phyloP scores from a whole-genome alignment of 768 basidiomycete genomes.

The Phylloporus sp. region DNA sequence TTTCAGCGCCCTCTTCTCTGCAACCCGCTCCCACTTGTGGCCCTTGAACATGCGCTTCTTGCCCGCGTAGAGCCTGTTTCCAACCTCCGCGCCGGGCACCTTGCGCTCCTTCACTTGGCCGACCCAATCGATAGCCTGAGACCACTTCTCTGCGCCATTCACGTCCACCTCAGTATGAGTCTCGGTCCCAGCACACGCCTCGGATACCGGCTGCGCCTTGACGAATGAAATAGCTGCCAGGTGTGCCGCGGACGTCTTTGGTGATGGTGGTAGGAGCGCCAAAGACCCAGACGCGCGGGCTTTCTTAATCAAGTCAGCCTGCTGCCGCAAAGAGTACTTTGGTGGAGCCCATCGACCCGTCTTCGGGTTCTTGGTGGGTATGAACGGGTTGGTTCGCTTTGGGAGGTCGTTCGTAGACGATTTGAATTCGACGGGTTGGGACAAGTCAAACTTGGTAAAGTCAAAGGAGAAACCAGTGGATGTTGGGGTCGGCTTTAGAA shows the following conservation, averaged over 20 bases:
- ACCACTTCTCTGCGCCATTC: constrained; percentile 15
- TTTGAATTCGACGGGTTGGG: constrained; percentile 6
- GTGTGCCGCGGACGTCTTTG: constrained; percentile 43
- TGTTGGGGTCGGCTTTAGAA: constrained; percentile 22
- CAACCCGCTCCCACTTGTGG: constrained; percentile 77
- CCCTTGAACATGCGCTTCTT: constrained; percentile 91
- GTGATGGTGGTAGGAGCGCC: constrained; percentile 65
- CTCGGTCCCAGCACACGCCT: neutral
- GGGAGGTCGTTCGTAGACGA: constrained; percentile 9
- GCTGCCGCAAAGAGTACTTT: constrained; percentile 68
- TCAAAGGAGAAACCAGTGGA: constrained; percentile 11
- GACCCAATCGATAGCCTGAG: constrained; percentile 38
- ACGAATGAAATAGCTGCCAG: constrained; percentile 19
- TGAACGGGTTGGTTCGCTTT: constrained; percentile 58
- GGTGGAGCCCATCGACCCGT: constrained; percentile 67
- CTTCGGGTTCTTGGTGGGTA: constrained; percentile 55
- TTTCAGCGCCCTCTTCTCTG: constrained; percentile 43
- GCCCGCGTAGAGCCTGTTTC: constrained; percentile 65
- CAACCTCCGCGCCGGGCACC: constrained; percentile 49
- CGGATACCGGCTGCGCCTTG: constrained; percentile 10
- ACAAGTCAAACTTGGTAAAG: constrained; percentile 19
- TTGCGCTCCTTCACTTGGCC: constrained; percentile 37
- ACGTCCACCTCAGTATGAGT: neutral
- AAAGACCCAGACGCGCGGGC: constrained; percentile 53
- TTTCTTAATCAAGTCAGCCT: constrained; percentile 74